phyloP scores from a whole-genome alignment of 176 grass and related monocot genomes.

The Avena atlantica region DNA sequence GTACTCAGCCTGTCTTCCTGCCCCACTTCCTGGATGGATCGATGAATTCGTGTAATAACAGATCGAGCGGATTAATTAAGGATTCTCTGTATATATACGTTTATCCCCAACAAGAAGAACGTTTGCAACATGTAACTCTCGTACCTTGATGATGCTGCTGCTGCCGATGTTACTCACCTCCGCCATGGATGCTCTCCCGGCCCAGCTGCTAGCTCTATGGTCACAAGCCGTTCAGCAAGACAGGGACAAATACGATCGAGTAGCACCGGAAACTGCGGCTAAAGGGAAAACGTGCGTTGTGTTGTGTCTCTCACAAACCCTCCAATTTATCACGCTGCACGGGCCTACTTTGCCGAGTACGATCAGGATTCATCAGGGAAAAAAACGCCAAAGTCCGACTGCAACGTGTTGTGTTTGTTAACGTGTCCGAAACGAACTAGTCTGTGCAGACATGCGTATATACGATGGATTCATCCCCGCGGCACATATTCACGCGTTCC shows the following conservation, averaged over 20 bases:
- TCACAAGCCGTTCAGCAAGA: neutral
- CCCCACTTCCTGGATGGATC: neutral
- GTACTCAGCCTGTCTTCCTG: slow-evolving; percentile 5
- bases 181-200: neutral
- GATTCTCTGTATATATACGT: no score
- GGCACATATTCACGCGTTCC: no score
- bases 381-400: neutral
- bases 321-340: neutral
- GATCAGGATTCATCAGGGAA: neutral
- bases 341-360: neutral
- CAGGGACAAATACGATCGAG: neutral
- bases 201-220: no score
- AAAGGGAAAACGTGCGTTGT: neutral
- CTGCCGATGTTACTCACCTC: neutral
- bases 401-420: neutral
- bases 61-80: no score
- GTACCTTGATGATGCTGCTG: neutral
- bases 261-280: neutral
- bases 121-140: neutral
- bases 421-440: neutral
- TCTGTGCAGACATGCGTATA: no score
- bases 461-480: no score
- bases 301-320: no score
- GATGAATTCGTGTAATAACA: neutral
- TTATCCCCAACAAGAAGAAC: neutral